Evolutionary conservation across 441 rosid species (phyloP).

Genomic region (Pelargonium fulgidum): DNA sequence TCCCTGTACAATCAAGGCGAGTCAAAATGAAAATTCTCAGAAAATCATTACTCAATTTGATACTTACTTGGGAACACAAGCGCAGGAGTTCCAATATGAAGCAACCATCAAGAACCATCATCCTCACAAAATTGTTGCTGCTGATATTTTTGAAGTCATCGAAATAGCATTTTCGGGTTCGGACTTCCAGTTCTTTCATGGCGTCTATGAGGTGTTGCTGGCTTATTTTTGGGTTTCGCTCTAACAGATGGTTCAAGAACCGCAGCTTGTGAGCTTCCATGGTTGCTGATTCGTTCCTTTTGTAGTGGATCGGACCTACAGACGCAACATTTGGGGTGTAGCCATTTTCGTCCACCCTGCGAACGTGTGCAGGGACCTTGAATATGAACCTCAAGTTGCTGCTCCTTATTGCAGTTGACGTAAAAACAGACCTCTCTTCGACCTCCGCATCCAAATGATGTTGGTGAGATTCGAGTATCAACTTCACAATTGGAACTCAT

Average conservation of each 20-base stretch:
- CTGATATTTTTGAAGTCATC: not conserved
- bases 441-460: too few species aligned
- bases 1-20: too few species aligned
- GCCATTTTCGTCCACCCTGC: slow-evolving; percentile 6
- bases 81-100: slow-evolving; percentile 15
- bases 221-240: not conserved
- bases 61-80: not conserved
- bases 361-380: slow-evolving; percentile 11
- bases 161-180: slow-evolving; percentile 1
- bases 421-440: too few species aligned
- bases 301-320: slow-evolving; percentile 13
- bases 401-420: too few species aligned
- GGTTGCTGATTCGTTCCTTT: not conserved
- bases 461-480: too few species aligned
- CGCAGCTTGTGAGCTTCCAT: slow-evolving; percentile 16
- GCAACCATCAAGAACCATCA: slow-evolving; percentile 18
- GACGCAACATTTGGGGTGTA: slow-evolving; percentile 8
- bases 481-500: too few species aligned
- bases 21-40: too few species aligned
- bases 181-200: not conserved
- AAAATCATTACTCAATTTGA: too few species aligned
- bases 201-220: not conserved
- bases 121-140: slow-evolving; percentile 8
- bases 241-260: not conserved
- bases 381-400: not conserved